These are phyloP conservation scores for Lablab purpureus DNA, from an alignment of 306 rosid species.

Conservation along the genomic window DNA sequence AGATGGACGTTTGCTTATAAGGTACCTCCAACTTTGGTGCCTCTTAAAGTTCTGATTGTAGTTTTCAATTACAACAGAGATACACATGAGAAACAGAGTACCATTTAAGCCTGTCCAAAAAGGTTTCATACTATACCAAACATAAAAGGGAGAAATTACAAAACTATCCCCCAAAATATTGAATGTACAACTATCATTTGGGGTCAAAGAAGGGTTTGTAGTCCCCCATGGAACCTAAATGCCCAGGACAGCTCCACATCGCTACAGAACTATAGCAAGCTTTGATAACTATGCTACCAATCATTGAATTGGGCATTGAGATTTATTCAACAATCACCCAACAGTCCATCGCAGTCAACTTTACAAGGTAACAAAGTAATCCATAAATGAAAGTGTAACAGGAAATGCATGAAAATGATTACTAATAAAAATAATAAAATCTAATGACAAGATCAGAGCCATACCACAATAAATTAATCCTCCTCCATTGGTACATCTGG, in stretches of 20 bases:
- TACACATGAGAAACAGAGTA: neutral
- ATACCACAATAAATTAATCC: constrained; percentile 56
- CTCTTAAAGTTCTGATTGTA: too few relatives aligned
- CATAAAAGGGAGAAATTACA: neutral
- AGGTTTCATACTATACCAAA: neutral
- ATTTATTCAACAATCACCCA: constrained; percentile 7
- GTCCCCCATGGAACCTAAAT: neutral
- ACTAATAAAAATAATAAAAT: constrained; percentile 17
- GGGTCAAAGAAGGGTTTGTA: neutral
- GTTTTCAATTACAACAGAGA: too few relatives aligned
- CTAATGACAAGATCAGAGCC: constrained; percentile 36
- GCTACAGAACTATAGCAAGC: neutral
- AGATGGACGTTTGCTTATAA: too few relatives aligned
- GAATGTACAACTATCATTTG: neutral
- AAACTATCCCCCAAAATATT: neutral
- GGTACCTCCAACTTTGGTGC: too few relatives aligned
- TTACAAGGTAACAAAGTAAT: neutral
- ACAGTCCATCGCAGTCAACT: neutral
- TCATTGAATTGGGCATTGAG: neutral
- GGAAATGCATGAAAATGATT: neutral
- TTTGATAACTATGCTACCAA: neutral
- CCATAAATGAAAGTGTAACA: neutral
- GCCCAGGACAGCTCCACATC: neutral
- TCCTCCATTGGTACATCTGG: constrained; percentile 97
- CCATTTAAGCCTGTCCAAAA: neutral